A percentile compares a stretch with the other conserved stretches of the same genome.
Conservation (phyloP, 176 grass and related monocot species). For the Puccinellia tenuiflora region DNA sequence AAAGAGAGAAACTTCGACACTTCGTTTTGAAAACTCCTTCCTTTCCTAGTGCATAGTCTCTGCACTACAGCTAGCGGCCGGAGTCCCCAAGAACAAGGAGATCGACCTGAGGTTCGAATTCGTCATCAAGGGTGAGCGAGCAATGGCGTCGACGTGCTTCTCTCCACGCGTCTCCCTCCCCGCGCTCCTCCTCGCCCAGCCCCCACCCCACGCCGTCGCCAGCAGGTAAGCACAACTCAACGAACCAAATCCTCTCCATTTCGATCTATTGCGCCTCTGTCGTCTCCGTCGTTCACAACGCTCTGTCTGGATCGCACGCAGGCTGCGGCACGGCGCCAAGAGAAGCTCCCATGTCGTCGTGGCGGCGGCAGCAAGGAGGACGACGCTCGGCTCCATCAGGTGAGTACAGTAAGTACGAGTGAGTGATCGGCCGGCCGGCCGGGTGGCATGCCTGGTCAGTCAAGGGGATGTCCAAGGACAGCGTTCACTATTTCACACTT, state of each 20-base stretch:
- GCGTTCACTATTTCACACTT: neutral
- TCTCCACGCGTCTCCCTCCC: slow-evolving; percentile 2
- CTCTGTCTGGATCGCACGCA: neutral
- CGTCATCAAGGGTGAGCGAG: no score
- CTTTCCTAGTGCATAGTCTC: no score
- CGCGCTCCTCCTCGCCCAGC: neutral
- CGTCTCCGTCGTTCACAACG: neutral
- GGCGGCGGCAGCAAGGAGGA: neutral
- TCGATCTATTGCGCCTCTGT: no score
- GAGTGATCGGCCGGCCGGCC: neutral
- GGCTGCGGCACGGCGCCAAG: neutral
- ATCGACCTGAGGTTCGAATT: no score
- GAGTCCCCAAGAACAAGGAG: no score
- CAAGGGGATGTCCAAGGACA: neutral
- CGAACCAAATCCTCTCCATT: neutral
- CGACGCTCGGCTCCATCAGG: slow-evolving; percentile 2
- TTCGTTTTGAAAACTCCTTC: no score
- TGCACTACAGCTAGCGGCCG: no score
- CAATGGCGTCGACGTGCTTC: slow-evolving; percentile 4
- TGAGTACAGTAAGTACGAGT: neutral
- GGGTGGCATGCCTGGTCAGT: neutral
- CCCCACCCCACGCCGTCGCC: neutral
- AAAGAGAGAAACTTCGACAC: no score
- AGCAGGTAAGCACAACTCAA: neutral
- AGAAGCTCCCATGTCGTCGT: neutral